Evolutionary conservation across 441 rosid species (phyloP).

Genomic region (Adansonia gregorii): DNA sequence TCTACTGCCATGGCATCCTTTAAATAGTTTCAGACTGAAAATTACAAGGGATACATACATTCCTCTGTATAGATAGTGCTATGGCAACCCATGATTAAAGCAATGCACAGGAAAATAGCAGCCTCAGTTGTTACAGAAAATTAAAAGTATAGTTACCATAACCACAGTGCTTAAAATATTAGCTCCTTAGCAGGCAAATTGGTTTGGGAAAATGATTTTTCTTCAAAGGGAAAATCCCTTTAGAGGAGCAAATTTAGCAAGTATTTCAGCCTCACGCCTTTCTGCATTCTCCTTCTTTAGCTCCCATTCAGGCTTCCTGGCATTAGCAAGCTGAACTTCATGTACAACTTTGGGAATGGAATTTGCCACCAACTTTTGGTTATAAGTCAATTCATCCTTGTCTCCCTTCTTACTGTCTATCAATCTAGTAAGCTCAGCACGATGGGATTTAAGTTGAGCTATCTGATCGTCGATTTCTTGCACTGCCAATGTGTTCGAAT

Average conservation of each 20-base stretch:
- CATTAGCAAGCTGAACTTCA: slow-evolving; percentile 63
- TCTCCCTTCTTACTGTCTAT: slow-evolving; percentile 50
- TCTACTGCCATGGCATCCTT: neutral
- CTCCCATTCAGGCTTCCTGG: slow-evolving; percentile 58
- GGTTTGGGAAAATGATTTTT: neutral
- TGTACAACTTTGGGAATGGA: slow-evolving; percentile 55
- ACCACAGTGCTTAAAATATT: neutral
- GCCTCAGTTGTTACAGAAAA: neutral
- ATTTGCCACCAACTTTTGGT: slow-evolving; percentile 59
- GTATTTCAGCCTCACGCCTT: slow-evolving; percentile 59
- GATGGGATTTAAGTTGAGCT: slow-evolving; percentile 52
- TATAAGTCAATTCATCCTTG: slow-evolving; percentile 45
- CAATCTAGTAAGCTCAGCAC: slow-evolving; percentile 45
- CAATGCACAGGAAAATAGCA: neutral
- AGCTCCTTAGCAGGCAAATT: neutral
- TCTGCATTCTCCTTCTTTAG: slow-evolving; percentile 55
- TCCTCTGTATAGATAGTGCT: neutral
- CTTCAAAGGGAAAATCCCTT: slow-evolving; percentile 51
- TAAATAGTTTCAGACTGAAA: neutral
- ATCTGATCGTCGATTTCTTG: slow-evolving; percentile 68
- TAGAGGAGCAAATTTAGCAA: slow-evolving; percentile 56
- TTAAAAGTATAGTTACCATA: neutral
- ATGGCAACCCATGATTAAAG: neutral
- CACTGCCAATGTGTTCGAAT: slow-evolving; percentile 43
- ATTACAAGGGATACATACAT: neutral